These are phyloP conservation scores for Hygrocybe punicea DNA, from an alignment of 768 basidiomycete species.

Conservation along the genomic window DNA sequence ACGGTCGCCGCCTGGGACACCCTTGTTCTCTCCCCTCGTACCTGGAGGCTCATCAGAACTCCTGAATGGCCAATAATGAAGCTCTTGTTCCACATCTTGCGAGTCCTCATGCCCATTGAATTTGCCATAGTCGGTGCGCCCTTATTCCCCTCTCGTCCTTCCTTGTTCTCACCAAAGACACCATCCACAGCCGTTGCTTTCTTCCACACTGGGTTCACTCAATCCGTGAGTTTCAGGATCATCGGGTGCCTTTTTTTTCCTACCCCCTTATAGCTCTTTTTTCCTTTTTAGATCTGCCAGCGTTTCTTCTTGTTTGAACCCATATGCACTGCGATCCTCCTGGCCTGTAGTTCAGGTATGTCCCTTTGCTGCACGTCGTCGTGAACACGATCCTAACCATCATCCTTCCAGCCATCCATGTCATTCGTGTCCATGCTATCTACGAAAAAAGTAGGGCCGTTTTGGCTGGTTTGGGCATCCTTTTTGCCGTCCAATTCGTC, in stretches of 20 bases:
- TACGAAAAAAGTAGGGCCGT: constrained; percentile 62
- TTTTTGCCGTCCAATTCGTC: constrained; percentile 66
- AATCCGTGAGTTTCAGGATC: constrained; percentile 40
- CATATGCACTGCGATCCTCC: constrained; percentile 76
- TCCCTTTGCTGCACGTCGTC: neutral
- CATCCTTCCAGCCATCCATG: constrained; percentile 53
- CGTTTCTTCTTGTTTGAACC: constrained; percentile 83
- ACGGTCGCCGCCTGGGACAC: constrained; percentile 90
- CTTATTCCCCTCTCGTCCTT: neutral
- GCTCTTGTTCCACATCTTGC: constrained; percentile 67
- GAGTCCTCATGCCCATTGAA: constrained; percentile 75
- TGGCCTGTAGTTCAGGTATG: constrained; percentile 65
- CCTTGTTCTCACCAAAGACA: neutral
- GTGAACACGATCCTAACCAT: neutral
- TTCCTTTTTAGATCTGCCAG: constrained; percentile 49
- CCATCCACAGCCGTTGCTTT: constrained; percentile 68
- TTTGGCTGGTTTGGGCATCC: constrained; percentile 51
- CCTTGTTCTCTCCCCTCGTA: constrained; percentile 75
- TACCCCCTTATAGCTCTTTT: constrained; percentile 6
- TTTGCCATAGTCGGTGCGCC: constrained; percentile 67
- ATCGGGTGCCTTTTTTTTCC: neutral
- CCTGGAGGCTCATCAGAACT: constrained; percentile 65
- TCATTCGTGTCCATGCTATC: constrained; percentile 76
- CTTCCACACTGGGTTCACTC: constrained; percentile 70
- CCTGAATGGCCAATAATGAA: constrained; percentile 77